Base-by-base conservation (phyloP, 1,139 yeast species). In the Meyerozyma carpophila region DNA sequence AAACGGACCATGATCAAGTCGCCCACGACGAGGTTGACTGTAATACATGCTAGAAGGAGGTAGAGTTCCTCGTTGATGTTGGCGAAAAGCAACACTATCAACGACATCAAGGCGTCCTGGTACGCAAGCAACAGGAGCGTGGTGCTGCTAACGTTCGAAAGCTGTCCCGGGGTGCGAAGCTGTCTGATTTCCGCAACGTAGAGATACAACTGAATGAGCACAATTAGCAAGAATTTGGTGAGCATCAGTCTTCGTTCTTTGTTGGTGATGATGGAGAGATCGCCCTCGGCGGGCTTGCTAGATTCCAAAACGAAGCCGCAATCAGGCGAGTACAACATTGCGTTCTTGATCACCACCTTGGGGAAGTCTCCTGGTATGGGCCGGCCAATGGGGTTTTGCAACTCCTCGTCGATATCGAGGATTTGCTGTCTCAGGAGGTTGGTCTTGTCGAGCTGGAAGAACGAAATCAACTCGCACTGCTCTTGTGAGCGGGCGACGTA, bases 241-340 rank as follows among this genome's bases (percentile, higher is more conserved):
- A 84, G 62, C 14, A 75, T 68, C n/a, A 58, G 59, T 48, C 78
- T 72, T 29, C 76, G 63, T 41, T 71, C 59, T 21, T 57, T 54
- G 41, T 74, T 66, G 41, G 68, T 71, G 4, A 79, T 70, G 52
- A 81, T 88, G 43, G 67, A 62, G 47, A 80, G 76, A 16, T 75
- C 66, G 0, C 96, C 96, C n/a, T 50, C 52, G n/a, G 78, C 66
- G 1, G 36, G 39, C 3, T 51, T 45, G 4, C 59, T 55, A 6
- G 54, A 53, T 2, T 67, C 60, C 9, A 87, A 50, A 0, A 75
- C 61, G 3, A 84, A 58, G 0, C 91, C 95, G 66, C 98, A 91
- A 58, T 91, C 96, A 0, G 97, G 97, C 0, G 96, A 88, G 56
- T 86, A 90, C 16, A 88, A 49, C 21, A 87, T 50, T 5, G 84